Base-by-base conservation (phyloP, 805 yeast species). In the Candida manassasensis region DNA sequence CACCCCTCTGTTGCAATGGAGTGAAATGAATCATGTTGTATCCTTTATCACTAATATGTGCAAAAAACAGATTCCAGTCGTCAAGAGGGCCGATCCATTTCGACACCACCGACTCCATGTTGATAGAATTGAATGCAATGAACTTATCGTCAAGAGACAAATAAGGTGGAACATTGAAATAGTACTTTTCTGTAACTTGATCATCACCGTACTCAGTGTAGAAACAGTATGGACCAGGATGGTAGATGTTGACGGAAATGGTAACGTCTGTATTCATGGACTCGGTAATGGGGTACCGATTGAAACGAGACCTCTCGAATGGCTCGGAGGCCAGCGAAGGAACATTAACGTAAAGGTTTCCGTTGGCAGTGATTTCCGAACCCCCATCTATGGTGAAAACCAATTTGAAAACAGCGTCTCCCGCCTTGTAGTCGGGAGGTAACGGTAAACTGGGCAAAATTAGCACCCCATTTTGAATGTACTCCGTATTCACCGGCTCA, bases 1-100 rank as follows among this genome's bases (percentile, higher is more conserved):
- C 82, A 21, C 98, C 98, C 37, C 97, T 71, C 43, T 79, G 63
- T 59, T 90, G 96, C 47, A 90, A 67, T 0, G 98, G 98, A 4
- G 97, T 89, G 57, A 90, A 90, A 64, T 90, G 98, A 29, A 93
- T 68, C 96, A 90, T 86, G 58, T 93, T 93, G 65, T 90, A 90
- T 14, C 93, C 89, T 58, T 93, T 93, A 6, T 61, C 54, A 11
- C 80, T 61, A 29, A 90, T 73, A 30, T 73, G 73, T 1, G 57
- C 54, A 39, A 90, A 84, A 38, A 84, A 63, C 1, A 60, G 54
- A 38, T 76, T 75, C 97, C 97, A 90, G 10, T 74, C 58, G 2
- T 56, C 53, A 21, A 69, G 54, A 2, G 76, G 71, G 2, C 97
- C 96, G 62, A 89, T 75, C 90, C 96, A 87, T 62, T 90, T 90